Base-by-base conservation (phyloP, 345 rosid species). In the Clarkia xantiana region DNA sequence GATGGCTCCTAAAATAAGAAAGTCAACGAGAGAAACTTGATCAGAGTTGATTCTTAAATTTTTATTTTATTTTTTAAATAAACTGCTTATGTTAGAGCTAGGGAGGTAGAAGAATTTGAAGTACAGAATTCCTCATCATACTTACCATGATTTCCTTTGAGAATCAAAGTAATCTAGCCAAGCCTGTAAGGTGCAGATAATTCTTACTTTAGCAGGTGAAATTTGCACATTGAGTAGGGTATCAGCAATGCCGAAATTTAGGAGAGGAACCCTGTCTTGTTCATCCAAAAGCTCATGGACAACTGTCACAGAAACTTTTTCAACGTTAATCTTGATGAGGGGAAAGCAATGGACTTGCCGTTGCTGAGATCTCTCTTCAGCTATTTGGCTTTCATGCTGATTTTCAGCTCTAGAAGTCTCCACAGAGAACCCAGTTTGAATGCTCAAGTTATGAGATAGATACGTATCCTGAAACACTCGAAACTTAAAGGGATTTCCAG, bases 401-500 rank as follows among this genome's bases (percentile, higher is more conserved):
- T 53, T 36, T 49, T 57, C 48, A 22, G 49, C 44, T 50, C 52
- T 54, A 18, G 70, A 64, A 53, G 67, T 49, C 55, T 69, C 69
- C 23, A 50, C 42, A 65, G 49, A 41, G 42, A 20, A 36, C 47
- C 68, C 17, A 18, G 3, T 34, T 62, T 55, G 45, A 51, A 39
- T 53, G 45, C 55, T 59, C 45, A 65, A 34, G 51, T 71, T 65
- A 54, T 39, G 68, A 60, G 56, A 36, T 58, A 63, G 36, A 40
- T 59, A 18, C 49, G 55, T 46, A 66, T 72, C 72, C 52, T 55
- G 71, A 53, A 89, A 74, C 45, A 79, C 75, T 78, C 82, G 85
- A 47, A 89, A 76, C 77, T 89, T 89, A 74, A 89, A 78, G 42
- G 79, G 87, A 75, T 77, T 82, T 74, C 97, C 95, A 59, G 97